These are phyloP conservation scores for Solanum dulcamara DNA, from an alignment of 257 asterid species.

Conservation along the genomic window DNA sequence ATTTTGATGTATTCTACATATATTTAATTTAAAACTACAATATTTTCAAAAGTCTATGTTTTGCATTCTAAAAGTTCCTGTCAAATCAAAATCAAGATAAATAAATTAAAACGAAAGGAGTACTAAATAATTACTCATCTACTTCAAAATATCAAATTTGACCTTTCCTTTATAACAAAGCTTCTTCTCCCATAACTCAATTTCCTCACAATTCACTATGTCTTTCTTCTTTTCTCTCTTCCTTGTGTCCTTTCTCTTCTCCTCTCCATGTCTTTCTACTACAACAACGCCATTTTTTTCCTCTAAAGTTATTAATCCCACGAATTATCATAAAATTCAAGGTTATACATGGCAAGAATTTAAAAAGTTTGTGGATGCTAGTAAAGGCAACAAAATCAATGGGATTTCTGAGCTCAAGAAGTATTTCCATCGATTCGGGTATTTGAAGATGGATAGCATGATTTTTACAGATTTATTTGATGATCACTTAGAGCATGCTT, in stretches of 20 bases:
- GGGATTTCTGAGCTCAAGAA: slow-evolving; percentile 53
- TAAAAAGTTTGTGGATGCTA: slow-evolving; percentile 19
- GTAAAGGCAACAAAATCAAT: slow-evolving; percentile 26
- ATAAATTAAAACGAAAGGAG: background rate
- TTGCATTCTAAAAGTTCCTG: background rate
- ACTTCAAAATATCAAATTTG: background rate
- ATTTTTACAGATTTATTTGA: slow-evolving; percentile 39
- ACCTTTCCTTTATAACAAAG: slow-evolving; percentile 16
- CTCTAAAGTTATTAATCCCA: background rate
- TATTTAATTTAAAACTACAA: too few species aligned
- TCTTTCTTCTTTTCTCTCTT: slow-evolving; percentile 2
- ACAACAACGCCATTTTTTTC: slow-evolving; percentile 16
- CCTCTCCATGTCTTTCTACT: slow-evolving; percentile 18
- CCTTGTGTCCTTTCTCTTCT: slow-evolving; percentile 14
- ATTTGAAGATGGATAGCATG: slow-evolving; percentile 5
- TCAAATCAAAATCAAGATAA: background rate
- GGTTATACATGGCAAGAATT: slow-evolving; percentile 36
- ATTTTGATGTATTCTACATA: too few species aligned
- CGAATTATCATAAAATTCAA: background rate
- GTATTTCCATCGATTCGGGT: slow-evolving; percentile 52
- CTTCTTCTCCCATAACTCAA: slow-evolving; percentile 1
- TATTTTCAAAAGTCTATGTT: too few species aligned
- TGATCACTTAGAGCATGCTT: slow-evolving; percentile 30
- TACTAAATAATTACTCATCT: background rate
- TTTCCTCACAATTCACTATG: slow-evolving; percentile 13